Percentiles rank a stretch among this genome's conserved stretches.
Conservation (phyloP, 305 asterid genomes). For the Stenogyne calaminthoides region DNA sequence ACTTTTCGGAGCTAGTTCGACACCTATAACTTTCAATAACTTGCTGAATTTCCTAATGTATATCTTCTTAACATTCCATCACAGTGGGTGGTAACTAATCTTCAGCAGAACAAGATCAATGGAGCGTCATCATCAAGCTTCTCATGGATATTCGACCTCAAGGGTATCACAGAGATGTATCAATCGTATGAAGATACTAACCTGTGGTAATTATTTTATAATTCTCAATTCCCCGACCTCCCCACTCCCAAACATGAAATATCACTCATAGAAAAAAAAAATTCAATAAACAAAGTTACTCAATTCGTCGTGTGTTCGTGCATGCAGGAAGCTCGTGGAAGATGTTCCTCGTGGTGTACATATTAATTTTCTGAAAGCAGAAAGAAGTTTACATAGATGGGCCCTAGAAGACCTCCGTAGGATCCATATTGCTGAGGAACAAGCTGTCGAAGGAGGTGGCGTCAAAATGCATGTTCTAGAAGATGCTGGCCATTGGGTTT, state of each 20-base stretch:
- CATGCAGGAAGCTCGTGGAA: constrained; percentile 81
- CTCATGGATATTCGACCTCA: constrained; percentile 81
- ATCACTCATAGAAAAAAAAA: neutral
- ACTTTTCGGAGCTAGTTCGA: neutral
- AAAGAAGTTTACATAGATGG: constrained; percentile 96
- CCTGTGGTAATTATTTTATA: constrained; percentile 55
- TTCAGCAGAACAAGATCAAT: constrained; percentile 52
- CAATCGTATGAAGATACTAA: constrained; percentile 91
- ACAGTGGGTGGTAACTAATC: constrained; percentile 97
- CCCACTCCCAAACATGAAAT: neutral
- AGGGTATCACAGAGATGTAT: constrained; percentile 90
- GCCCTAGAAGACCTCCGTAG: constrained; percentile 88
- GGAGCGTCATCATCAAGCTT: constrained; percentile 69
- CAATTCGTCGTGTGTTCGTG: constrained; percentile 4
- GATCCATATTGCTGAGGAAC: constrained; percentile 93
- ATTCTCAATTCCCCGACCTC: neutral
- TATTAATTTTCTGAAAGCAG: constrained; percentile 90
- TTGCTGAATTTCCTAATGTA: neutral
- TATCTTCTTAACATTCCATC: constrained; percentile 18
- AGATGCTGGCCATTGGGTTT: constrained; percentile 99
- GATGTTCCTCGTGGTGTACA: constrained; percentile 97
- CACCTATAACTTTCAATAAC: neutral
- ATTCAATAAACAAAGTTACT: neutral
- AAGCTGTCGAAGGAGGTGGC: constrained; percentile 93
- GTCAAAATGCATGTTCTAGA: constrained; percentile 98